Base-by-base conservation (phyloP, 2,329 filamentous ascomycete genomes). In the Amphichorda felina region DNA sequence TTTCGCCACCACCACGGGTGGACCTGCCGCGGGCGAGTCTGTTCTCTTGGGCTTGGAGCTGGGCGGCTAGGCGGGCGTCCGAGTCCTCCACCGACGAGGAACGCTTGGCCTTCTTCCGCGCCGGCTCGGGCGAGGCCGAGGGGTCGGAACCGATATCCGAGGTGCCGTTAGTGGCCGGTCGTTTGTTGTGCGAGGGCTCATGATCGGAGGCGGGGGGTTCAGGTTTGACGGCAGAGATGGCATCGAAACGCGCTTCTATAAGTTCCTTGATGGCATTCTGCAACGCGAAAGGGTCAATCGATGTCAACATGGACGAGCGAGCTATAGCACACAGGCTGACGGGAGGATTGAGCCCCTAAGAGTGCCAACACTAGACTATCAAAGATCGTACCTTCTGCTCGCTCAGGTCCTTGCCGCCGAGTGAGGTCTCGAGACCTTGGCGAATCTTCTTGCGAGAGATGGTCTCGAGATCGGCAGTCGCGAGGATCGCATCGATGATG, bases 11-110 rank as follows among this genome's bases (percentile, higher is more conserved):
- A 6, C 85, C 84, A 30, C 89, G 73, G 3, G 88, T 95, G 14
- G 83, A 72, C 36, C 85, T 70, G 33, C 75, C 77, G 30, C 75
- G 67, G 3, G 63, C 65, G 34, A 72, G 61, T 40, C 75, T 70
- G 57, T 96, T 94, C 61, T 95, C 86, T 56, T 96, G 84, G 0
- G 87, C 89, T 59, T 98, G 91, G 25, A 98, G 68, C 55, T 82
- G 76, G 13, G 87, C 87, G 1, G 91, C 91, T 41, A 89, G 75
- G 30, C 82, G 77, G 24, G 89, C 91, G 57, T 98, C 91, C 22
- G 83, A 80, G 43, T 94, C 85, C 45, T 75, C 70, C 8, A 61
- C 62, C 26, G 66, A 60, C 11, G 63, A 64, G 19, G 75, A 70
- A 30, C 73, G 71, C 51, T 78, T 78, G 38, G 81, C 81, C 60